phyloP scores from a whole-genome alignment of 495 filamentous ascomycete genomes.

The Hypoxylon lenormandii region DNA sequence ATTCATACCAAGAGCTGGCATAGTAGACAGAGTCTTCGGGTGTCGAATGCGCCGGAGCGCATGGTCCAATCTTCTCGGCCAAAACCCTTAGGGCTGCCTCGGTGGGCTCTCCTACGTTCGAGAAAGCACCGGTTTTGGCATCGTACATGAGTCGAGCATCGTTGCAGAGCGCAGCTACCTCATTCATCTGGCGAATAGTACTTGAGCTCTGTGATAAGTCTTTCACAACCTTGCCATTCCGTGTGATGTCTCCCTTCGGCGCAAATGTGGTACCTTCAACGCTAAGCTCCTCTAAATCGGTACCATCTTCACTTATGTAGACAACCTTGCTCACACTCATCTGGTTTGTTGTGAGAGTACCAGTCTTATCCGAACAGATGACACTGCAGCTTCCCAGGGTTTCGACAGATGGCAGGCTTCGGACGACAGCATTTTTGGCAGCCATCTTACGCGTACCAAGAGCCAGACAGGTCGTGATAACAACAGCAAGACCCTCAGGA shows the following conservation, averaged over 20 bases:
- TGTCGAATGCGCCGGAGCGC: constrained; percentile 55
- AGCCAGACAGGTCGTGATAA: constrained; percentile 96
- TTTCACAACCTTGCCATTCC: constrained; percentile 73
- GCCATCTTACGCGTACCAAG: constrained; percentile 98
- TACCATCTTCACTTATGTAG: constrained; percentile 77
- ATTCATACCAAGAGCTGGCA: constrained; percentile 86
- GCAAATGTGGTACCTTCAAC: constrained; percentile 95
- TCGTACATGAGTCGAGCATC: constrained; percentile 87
- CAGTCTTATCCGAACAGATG: constrained; percentile 99
- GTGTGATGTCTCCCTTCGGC: constrained; percentile 78
- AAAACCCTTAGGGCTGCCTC: constrained; percentile 92
- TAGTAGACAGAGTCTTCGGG: constrained; percentile 74
- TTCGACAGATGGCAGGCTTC: constrained; percentile 95
- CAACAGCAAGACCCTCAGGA: constrained; percentile 94
- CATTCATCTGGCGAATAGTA: constrained; percentile 81
- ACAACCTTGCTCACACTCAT: constrained; percentile 98
- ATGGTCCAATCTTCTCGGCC: constrained; percentile 89
- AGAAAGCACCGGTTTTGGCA: constrained; percentile 74
- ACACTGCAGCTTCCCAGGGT: constrained; percentile 99
- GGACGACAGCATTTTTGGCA: constrained; percentile 94
- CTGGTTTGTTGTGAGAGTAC: constrained; percentile 97
- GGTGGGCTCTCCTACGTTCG: constrained; percentile 93
- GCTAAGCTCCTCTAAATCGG: constrained; percentile 84
- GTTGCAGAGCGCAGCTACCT: constrained; percentile 92
- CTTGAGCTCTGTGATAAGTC: constrained; percentile 79